A percentile compares a stretch with the other conserved stretches of the same genome.
These are phyloP conservation scores for Ceratonia siliqua DNA, from an alignment of 306 rosid genomes.

Conservation along the genomic window DNA sequence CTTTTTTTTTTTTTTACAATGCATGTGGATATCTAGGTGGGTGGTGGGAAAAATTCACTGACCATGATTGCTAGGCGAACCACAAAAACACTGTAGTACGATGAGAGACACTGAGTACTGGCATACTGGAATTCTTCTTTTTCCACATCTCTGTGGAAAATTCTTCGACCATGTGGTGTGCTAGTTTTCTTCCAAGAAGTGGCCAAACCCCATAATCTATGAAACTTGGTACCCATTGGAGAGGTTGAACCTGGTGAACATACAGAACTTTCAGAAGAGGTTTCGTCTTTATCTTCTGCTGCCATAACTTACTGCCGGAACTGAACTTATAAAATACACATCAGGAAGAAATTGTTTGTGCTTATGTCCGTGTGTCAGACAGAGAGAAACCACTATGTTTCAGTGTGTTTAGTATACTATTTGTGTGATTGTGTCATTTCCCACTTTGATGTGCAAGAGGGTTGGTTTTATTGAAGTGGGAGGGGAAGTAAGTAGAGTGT, in stretches of 20 bases:
- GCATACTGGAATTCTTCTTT: constrained; percentile 75
- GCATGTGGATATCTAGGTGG: neutral
- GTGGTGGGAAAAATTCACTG: constrained; percentile 20
- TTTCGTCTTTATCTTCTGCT: constrained; percentile 34
- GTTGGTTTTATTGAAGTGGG: constrained; percentile 29
- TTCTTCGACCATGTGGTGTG: constrained; percentile 47
- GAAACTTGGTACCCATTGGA: constrained; percentile 54
- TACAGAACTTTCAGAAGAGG: constrained; percentile 40
- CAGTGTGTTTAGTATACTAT: constrained; percentile 29
- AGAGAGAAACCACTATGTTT: constrained; percentile 28
- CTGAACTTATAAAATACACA: constrained; percentile 31
- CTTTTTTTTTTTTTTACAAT: neutral
- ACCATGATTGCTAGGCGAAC: constrained; percentile 98
- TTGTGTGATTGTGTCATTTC: constrained; percentile 51
- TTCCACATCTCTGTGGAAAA: constrained; percentile 81
- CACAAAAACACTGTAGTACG: constrained; percentile 91
- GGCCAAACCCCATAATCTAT: constrained; percentile 47
- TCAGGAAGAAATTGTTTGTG: constrained; percentile 9
- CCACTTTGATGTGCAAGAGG: constrained; percentile 44
- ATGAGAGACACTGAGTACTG: constrained; percentile 74
- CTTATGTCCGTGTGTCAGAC: constrained; percentile 25
- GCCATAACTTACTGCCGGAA: constrained; percentile 29
- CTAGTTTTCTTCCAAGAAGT: constrained; percentile 46
- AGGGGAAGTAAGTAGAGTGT: neutral
- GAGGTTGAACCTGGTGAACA: constrained; percentile 44